Conservation (phyloP, 140 eudicot genomes). For the Stevia rebaudiana region DNA sequence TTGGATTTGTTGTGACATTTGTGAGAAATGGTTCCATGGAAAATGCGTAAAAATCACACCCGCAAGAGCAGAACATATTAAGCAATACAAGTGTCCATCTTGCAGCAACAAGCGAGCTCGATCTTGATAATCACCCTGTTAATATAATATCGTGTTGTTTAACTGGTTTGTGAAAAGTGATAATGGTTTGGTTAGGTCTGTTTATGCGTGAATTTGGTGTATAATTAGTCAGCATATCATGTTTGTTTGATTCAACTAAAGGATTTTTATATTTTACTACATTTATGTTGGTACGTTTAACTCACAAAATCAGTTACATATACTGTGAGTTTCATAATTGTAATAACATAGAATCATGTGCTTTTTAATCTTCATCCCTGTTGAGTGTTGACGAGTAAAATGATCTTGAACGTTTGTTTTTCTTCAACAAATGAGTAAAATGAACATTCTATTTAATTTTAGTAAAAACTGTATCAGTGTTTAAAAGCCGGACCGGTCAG, state of each 20-base stretch:
- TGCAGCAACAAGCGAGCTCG: slow-evolving; percentile 79
- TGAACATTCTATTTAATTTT: no score
- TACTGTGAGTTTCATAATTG: not conserved
- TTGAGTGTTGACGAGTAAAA: no score
- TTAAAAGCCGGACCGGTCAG: no score
- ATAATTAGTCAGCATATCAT: slow-evolving; percentile 15
- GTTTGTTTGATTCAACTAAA: slow-evolving; percentile 10
- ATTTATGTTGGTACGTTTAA: not conserved
- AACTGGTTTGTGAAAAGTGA: slow-evolving; percentile 21
- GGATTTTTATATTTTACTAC: not conserved
- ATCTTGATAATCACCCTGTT: slow-evolving; percentile 27
- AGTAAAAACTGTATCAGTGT: no score
- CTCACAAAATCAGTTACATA: not conserved
- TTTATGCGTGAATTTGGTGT: slow-evolving; percentile 24
- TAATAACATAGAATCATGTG: no score
- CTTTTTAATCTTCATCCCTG: no score
- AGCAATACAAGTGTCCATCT: slow-evolving; percentile 85
- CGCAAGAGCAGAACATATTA: slow-evolving; percentile 74
- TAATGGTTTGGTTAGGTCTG: slow-evolving; percentile 13
- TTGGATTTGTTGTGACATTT: slow-evolving; percentile 84
- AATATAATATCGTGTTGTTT: slow-evolving; percentile 3
- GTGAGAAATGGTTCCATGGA: slow-evolving; percentile 92
- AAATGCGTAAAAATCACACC: slow-evolving; percentile 91
- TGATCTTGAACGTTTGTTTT: no score
- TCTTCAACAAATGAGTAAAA: no score